These are phyloP conservation scores for Dendrobium catenatum DNA, from an alignment of 106 monocot genomes.

Conservation along the genomic window DNA sequence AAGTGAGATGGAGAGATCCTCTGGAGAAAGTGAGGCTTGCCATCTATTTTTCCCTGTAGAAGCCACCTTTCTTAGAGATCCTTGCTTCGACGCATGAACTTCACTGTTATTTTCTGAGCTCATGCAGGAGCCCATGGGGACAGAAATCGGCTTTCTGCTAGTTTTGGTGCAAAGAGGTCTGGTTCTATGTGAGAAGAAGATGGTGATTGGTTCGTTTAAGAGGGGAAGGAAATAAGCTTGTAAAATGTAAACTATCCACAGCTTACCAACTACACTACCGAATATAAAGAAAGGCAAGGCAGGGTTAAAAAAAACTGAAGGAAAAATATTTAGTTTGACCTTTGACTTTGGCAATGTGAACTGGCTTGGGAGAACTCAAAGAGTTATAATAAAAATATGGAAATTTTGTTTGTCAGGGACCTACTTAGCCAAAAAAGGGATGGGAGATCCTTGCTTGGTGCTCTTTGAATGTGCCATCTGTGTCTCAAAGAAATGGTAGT, in stretches of 20 bases:
- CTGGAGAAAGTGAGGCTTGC: conserved; percentile 28
- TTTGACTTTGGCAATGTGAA: not conserved
- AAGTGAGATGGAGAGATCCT: conserved; percentile 69
- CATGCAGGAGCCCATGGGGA: not conserved
- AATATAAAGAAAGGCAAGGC: not conserved
- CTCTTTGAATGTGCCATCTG: too few relatives aligned
- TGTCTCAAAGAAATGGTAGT: too few relatives aligned
- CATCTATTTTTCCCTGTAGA: not conserved
- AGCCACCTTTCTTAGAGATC: not conserved
- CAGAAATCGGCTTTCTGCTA: not conserved
- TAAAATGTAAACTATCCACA: not conserved
- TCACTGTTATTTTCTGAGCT: not conserved
- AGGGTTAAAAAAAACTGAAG: not conserved
- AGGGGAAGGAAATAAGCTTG: not conserved
- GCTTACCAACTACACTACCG: not conserved
- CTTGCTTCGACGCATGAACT: not conserved
- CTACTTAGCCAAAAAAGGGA: not conserved
- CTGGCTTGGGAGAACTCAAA: not conserved
- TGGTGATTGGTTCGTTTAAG: too few relatives aligned
- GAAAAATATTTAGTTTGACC: not conserved
- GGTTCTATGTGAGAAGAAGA: not conserved
- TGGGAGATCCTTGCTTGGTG: too few relatives aligned
- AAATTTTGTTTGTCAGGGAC: not conserved
- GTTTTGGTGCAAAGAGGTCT: not conserved
- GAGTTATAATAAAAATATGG: not conserved